Evolutionary conservation across 2,329 filamentous ascomycete genomes (phyloP).

Genomic region (Aspergillus proliferans): DNA sequence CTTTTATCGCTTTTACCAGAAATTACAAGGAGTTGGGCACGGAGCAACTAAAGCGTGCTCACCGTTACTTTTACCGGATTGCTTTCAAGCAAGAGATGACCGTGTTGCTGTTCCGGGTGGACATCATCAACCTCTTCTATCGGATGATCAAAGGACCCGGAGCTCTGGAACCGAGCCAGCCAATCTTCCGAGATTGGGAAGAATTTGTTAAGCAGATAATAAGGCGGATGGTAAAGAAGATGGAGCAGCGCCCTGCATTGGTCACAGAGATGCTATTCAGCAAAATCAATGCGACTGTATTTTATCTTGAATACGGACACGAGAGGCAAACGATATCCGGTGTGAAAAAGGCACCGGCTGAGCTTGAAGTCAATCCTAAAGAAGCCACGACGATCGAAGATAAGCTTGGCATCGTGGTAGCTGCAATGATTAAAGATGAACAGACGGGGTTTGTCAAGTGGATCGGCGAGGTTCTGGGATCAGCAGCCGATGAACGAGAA

Average conservation of each 20-base stretch:
- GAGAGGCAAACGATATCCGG: slow-evolving; percentile 67
- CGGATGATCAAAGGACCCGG: slow-evolving; percentile 87
- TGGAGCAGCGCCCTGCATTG: slow-evolving; percentile 77
- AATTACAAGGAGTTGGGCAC: slow-evolving; percentile 75
- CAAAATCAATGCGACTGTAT: slow-evolving; percentile 75
- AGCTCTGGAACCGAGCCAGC: slow-evolving; percentile 59
- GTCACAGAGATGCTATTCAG: slow-evolving; percentile 92
- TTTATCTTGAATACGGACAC: slow-evolving; percentile 84
- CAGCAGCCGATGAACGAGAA: slow-evolving; percentile 65
- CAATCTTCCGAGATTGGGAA: slow-evolving; percentile 82
- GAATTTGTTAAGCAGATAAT: slow-evolving; percentile 80
- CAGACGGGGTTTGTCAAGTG: slow-evolving; percentile 71
- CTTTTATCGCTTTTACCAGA: slow-evolving; percentile 72
- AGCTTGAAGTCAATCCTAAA: slow-evolving; percentile 72
- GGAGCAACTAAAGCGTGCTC: slow-evolving; percentile 79
- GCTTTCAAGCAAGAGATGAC: slow-evolving; percentile 93
- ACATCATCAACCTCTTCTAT: slow-evolving; percentile 82
- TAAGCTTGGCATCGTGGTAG: slow-evolving; percentile 73
- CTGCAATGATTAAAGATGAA: slow-evolving; percentile 71
- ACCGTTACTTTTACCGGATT: slow-evolving; percentile 88
- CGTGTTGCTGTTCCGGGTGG: slow-evolving; percentile 81
- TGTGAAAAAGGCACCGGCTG: slow-evolving; percentile 65
- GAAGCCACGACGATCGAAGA: slow-evolving; percentile 57
- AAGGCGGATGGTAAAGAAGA: slow-evolving; percentile 72
- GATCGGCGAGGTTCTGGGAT: slow-evolving; percentile 66